Evolutionary conservation across 2,329 filamentous ascomycete genomes (phyloP), one percentile per base, ranked within the genome.

Genomic region (Ophiostoma sp.): DNA sequence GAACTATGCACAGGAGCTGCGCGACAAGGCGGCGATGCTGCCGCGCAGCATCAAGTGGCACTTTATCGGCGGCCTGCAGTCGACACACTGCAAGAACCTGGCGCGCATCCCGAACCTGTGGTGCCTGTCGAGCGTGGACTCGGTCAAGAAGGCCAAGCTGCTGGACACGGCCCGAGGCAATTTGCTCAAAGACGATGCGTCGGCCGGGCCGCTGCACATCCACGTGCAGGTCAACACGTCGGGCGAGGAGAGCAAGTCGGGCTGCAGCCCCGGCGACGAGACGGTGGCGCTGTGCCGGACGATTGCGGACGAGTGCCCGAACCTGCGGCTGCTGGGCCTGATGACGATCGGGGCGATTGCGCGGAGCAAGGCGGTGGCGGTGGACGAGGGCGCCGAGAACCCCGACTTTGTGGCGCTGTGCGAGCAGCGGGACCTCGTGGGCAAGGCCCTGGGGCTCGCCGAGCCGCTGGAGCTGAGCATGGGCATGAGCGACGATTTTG

Each of bases 331-430:
- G 2, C 84, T 90, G 39, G 95, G 95, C 0, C 80, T 99, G 52
- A 99, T 99, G 95, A 99, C 95, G 1, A 98, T 99, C 76, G 95
- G 95, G 0, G 93, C 94, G 23, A 96, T 98, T 78, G 94, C 93
- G 67, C 83, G 94, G 73, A 95, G 91, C 75, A 86, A 87, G 76
- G 92, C 87, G 20, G 89, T 88, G 2, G 90, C 88, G 1, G 81
- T 85, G 0, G 93, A 91, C 75, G 90, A 83, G n/a, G 90, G 93
- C 0, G 93, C 39, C 27, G 90, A 94, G 80, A 98, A 98, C 78
- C 93, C 96, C 79, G 95, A 99, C 80, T 98, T 98, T 77, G 79
- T 88, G 4, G 78, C 81, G 4, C 79, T 99, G 77, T 83, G 82
- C 68, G 84, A 90, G 76, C 89, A 91, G 77, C 83, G 92, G 70